Conservation (phyloP, 495 filamentous ascomycete genomes). For the Copromyces sp. region DNA sequence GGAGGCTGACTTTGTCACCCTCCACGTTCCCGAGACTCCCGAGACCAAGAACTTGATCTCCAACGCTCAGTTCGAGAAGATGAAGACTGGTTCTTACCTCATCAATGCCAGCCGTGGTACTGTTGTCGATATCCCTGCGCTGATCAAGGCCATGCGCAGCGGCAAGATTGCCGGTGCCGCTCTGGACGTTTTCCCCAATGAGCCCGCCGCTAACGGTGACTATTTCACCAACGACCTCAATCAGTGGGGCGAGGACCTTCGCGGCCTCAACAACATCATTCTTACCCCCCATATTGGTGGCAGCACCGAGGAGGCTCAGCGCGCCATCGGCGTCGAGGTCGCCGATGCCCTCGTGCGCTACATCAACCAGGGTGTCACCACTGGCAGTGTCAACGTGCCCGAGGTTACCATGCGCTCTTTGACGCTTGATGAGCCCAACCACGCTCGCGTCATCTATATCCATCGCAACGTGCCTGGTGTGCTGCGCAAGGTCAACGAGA, state of each 20-base stretch:
- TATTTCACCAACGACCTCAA: slow-evolving; percentile 88
- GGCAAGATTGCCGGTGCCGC: slow-evolving; percentile 92
- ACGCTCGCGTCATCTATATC: slow-evolving; percentile 88
- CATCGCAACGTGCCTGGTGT: slow-evolving; percentile 95
- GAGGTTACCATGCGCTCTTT: slow-evolving; percentile 81
- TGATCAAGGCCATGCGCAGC: slow-evolving; percentile 77
- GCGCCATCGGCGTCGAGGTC: slow-evolving; percentile 92
- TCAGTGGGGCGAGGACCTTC: slow-evolving; percentile 75
- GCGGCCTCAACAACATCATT: slow-evolving; percentile 81
- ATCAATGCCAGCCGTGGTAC: slow-evolving; percentile 94
- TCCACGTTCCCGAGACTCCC: slow-evolving; percentile 85
- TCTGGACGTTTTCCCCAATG: slow-evolving; percentile 89
- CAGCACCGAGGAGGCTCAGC: slow-evolving; percentile 95
- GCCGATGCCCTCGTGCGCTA: slow-evolving; percentile 77
- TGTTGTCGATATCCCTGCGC: slow-evolving; percentile 86
- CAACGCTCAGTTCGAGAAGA: slow-evolving; percentile 61
- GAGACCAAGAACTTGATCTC: slow-evolving; percentile 91
- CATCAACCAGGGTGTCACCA: slow-evolving; percentile 83
- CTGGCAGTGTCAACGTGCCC: slow-evolving; percentile 91
- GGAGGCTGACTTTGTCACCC: slow-evolving; percentile 79
- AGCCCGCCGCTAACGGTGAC: slow-evolving; percentile 87
- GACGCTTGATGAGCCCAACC: slow-evolving; percentile 76
- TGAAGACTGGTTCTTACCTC: slow-evolving; percentile 87
- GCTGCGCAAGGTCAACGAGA: slow-evolving; percentile 82
- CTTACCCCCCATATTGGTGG: slow-evolving; percentile 95